These are phyloP conservation scores for Coemansia pectinata DNA, from an alignment of 192 early-diverging fungal genomes.

Conservation along the genomic window DNA sequence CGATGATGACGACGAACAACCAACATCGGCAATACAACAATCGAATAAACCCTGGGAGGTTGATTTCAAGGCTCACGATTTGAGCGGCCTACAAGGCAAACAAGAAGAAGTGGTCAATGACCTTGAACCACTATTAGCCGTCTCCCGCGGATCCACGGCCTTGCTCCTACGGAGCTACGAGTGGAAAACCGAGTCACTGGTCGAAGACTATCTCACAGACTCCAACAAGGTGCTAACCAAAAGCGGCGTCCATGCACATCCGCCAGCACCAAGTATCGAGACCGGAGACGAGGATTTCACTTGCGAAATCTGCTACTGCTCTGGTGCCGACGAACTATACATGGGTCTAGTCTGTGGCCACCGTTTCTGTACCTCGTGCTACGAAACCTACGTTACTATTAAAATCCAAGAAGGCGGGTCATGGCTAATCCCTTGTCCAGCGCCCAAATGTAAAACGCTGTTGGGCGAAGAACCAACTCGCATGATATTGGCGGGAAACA, in stretches of 20 bases:
- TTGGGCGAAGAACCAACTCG: slow-evolving; percentile 83
- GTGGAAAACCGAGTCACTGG: slow-evolving; percentile 50
- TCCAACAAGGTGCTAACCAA: slow-evolving; percentile 30
- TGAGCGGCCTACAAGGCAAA: slow-evolving; percentile 23
- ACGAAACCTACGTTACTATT: slow-evolving; percentile 75
- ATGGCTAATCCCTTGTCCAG: slow-evolving; percentile 82
- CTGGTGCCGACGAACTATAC: slow-evolving; percentile 31
- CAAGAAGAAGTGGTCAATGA: slow-evolving; percentile 29
- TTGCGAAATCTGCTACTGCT: slow-evolving; percentile 90
- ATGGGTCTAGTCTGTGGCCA: slow-evolving; percentile 83
- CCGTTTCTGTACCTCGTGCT: slow-evolving; percentile 87
- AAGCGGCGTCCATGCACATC: slow-evolving; percentile 23
- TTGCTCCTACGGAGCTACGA: slow-evolving; percentile 40
- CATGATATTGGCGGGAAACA: slow-evolving; percentile 58
- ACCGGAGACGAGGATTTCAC: slow-evolving; percentile 57
- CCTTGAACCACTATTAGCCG: slow-evolving; percentile 39
- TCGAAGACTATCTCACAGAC: slow-evolving; percentile 44
- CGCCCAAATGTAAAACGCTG: slow-evolving; percentile 71
- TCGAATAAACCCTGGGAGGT: slow-evolving; percentile 30
- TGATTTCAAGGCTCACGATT: slow-evolving; percentile 34
- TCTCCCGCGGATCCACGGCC: slow-evolving; percentile 30
- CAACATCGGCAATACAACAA: not conserved
- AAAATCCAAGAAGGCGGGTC: slow-evolving; percentile 90
- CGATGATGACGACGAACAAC: slow-evolving; percentile 27
- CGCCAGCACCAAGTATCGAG: slow-evolving; percentile 18